Conservation (phyloP, 2,329 filamentous ascomycete genomes). For the Pyrenophora graminea region DNA sequence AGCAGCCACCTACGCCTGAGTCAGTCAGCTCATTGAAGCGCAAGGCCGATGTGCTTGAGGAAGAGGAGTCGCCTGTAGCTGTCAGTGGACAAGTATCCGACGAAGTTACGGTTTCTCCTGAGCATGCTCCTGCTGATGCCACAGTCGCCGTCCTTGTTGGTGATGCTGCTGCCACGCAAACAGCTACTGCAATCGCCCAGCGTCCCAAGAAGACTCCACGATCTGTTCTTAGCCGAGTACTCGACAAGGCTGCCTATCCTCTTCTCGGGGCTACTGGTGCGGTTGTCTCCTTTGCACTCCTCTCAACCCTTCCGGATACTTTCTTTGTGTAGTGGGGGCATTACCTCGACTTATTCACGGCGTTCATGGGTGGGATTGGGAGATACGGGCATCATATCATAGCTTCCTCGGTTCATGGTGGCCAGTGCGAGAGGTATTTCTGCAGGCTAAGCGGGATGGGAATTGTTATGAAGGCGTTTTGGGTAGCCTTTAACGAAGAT, state of each 20-base stretch:
- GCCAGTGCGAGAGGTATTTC: neutral
- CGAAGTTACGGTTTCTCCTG: neutral
- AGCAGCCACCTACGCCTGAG: conserved; percentile 37
- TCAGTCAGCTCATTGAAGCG: conserved; percentile 38
- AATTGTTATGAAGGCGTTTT: too few species aligned
- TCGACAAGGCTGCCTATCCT: conserved; percentile 21
- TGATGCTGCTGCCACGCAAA: conserved; percentile 7
- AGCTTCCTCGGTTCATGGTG: conserved; percentile 1
- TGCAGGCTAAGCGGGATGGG: too few species aligned
- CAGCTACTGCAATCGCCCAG: conserved; percentile 16
- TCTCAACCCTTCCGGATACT: conserved; percentile 27
- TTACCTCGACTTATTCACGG: neutral
- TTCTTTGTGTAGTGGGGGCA: conserved; percentile 21
- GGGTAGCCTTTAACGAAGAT: too few species aligned
- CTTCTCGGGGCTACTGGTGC: conserved; percentile 24
- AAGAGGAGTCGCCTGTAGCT: conserved; percentile 12
- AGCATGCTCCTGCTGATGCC: neutral
- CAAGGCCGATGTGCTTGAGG: conserved; percentile 36
- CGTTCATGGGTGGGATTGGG: neutral
- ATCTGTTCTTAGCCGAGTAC: conserved; percentile 17
- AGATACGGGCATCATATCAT: conserved; percentile 1
- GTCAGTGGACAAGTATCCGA: neutral
- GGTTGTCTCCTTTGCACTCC: conserved; percentile 23
- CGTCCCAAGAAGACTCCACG: conserved; percentile 28
- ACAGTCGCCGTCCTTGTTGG: neutral